A percentile compares a stretch with the other conserved stretches of the same genome.
These are phyloP conservation scores for Monilinia polystroma DNA, from an alignment of 2,329 filamentous ascomycete species.

Conservation along the genomic window DNA sequence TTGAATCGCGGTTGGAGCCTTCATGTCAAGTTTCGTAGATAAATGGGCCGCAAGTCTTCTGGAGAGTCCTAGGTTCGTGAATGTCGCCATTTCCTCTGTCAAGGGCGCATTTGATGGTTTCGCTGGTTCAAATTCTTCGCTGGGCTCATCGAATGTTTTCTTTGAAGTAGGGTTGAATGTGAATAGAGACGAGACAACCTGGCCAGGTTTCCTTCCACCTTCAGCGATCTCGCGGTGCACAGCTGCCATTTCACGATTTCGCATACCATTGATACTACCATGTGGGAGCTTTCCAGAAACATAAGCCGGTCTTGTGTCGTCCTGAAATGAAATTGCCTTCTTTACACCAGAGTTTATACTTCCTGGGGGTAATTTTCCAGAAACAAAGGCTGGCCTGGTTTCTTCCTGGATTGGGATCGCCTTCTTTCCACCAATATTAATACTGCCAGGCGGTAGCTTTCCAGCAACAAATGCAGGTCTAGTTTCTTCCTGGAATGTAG, in stretches of 20 bases:
- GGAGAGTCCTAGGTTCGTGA: slow-evolving; percentile 81
- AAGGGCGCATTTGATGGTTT: slow-evolving; percentile 90
- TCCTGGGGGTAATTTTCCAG: slow-evolving; percentile 42
- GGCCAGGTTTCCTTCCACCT: slow-evolving; percentile 46
- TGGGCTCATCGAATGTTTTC: slow-evolving; percentile 54
- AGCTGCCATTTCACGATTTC: slow-evolving; percentile 32
- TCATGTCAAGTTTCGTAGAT: slow-evolving; percentile 79
- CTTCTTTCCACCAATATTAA: slow-evolving; percentile 32
- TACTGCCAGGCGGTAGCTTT: slow-evolving; percentile 42
- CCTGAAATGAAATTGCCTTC: slow-evolving; percentile 29
- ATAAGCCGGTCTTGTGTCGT: slow-evolving; percentile 37
- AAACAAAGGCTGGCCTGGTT: slow-evolving; percentile 31
- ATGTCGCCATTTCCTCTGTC: slow-evolving; percentile 78
- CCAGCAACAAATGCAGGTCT: slow-evolving; percentile 36
- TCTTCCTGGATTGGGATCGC: slow-evolving; percentile 27
- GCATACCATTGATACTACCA: slow-evolving; percentile 36
- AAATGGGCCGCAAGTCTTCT: slow-evolving; percentile 78
- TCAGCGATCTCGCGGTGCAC: slow-evolving; percentile 36
- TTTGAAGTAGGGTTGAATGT: slow-evolving; percentile 79
- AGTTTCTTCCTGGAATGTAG: slow-evolving; percentile 25
- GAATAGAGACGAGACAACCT: slow-evolving; percentile 88
- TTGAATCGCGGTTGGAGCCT: slow-evolving; percentile 91
- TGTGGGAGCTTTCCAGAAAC: slow-evolving; percentile 32
- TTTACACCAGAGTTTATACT: slow-evolving; percentile 39
- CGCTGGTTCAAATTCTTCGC: slow-evolving; percentile 53